Conservation (phyloP, 1,284 basidiomycete genomes). For the Austroboletus novae-zelandiae region DNA sequence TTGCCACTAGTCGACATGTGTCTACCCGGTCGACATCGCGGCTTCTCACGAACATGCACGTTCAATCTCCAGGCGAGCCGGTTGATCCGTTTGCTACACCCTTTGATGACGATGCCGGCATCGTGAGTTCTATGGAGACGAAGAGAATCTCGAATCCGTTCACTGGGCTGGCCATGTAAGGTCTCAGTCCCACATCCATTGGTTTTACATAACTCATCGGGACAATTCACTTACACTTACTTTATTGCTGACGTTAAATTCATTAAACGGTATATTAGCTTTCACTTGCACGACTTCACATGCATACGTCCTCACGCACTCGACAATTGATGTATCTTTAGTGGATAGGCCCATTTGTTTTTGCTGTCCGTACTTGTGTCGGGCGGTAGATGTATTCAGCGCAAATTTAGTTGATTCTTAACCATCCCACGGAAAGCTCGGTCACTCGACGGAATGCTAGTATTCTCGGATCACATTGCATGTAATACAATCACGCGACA, state of each 20-base stretch:
- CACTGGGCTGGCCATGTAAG: conserved; percentile 25
- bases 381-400: conserved; percentile 4
- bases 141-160: conserved; percentile 32
- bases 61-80: conserved; percentile 35
- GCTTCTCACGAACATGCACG: conserved; percentile 46
- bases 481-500: not conserved
- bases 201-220: not conserved
- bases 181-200: not conserved
- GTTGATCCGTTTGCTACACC: conserved; percentile 70
- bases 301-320: not conserved
- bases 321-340: conserved; percentile 26
- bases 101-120: conserved; percentile 66
- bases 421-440: not conserved
- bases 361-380: conserved; percentile 3
- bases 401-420: not conserved
- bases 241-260: conserved; percentile 12
- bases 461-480: too few species aligned
- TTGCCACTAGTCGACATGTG: conserved; percentile 25
- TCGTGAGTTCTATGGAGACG: conserved; percentile 18
- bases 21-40: conserved; percentile 43
- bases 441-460: too few species aligned
- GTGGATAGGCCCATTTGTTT: conserved; percentile 6
- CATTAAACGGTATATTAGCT: conserved; percentile 10
- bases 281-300: conserved; percentile 5
- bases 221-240: conserved; percentile 15